These are phyloP conservation scores for Blastomyces emzantsi DNA, from an alignment of 2,329 filamentous ascomycete species.

Conservation along the genomic window DNA sequence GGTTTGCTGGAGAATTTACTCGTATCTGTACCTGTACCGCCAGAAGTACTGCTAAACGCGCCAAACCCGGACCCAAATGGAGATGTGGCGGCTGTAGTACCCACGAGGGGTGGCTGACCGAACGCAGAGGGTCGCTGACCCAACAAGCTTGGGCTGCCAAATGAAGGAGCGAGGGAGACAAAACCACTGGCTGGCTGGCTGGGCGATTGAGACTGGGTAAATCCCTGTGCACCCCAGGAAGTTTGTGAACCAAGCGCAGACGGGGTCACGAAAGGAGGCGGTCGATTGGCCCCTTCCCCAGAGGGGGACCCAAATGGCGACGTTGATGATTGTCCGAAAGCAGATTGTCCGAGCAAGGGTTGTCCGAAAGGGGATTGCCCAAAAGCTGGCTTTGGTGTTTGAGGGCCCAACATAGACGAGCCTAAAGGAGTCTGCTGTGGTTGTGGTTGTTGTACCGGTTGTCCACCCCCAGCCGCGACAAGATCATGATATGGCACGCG, in stretches of 20 bases:
- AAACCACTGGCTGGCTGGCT: constrained; percentile 22
- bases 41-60: constrained; percentile 6
- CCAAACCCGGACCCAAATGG: constrained; percentile 9
- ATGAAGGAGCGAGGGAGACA: constrained; percentile 23
- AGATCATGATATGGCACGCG: constrained; percentile 66
- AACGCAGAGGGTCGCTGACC: constrained; percentile 26
- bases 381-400: constrained; percentile 16
- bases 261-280: constrained; percentile 20
- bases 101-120: constrained; percentile 23
- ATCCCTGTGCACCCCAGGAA: constrained; percentile 21
- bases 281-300: constrained; percentile 9
- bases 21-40: constrained; percentile 22
- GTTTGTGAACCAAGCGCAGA: constrained; percentile 20
- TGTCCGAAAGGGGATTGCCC: constrained; percentile 19
- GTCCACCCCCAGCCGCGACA: constrained; percentile 29
- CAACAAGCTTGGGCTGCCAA: constrained; percentile 30
- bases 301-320: constrained; percentile 18
- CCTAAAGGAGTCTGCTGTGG: constrained; percentile 15
- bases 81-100: constrained; percentile 12
- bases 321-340: constrained; percentile 5
- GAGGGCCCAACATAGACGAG: constrained; percentile 16
- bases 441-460: constrained; percentile 23
- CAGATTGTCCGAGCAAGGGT: constrained; percentile 20
- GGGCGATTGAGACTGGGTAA: constrained; percentile 13
- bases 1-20: constrained; percentile 9